A percentile compares a stretch with the other conserved stretches of the same genome.
Conservation (phyloP, 225 moss, liverwort and hornwort species). For the Bryoerythrophyllum caledonicum region DNA sequence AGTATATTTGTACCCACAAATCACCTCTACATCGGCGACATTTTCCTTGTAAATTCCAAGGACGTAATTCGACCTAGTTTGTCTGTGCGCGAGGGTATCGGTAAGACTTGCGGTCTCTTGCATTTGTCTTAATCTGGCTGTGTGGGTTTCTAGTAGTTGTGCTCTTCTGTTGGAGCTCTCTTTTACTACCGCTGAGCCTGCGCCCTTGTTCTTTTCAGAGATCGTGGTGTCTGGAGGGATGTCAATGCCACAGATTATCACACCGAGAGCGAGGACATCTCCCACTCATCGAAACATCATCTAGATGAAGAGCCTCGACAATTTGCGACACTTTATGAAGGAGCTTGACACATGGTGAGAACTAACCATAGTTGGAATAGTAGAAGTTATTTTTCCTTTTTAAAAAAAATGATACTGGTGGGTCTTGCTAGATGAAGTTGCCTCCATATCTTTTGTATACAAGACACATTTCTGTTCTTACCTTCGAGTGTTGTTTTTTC, state of each 20-base stretch:
- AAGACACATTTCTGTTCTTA: conserved; percentile 36
- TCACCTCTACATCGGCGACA: conserved; percentile 98
- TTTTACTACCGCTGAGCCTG: conserved; percentile 13
- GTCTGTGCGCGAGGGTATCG: conserved; percentile 98
- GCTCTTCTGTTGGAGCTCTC: conserved; percentile 8
- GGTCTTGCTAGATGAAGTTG: conserved; percentile 30
- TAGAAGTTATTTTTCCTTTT: background rate
- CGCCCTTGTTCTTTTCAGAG: conserved; percentile 46
- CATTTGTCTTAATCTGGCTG: background rate
- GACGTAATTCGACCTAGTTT: conserved; percentile 96
- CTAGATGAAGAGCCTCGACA: conserved; percentile 23
- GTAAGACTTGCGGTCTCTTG: conserved; percentile 41
- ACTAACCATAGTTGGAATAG: conserved; percentile 36
- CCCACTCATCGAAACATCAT: conserved; percentile 48
- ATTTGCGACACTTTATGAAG: conserved; percentile 14
- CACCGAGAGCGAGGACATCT: conserved; percentile 55
- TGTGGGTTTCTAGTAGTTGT: background rate
- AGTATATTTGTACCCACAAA: conserved; percentile 99
- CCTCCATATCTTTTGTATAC: conserved; percentile 46
- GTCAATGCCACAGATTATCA: conserved; percentile 96
- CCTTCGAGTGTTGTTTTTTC: conserved; percentile 30
- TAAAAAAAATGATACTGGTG: conserved; percentile 28
- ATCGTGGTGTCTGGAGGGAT: conserved; percentile 97
- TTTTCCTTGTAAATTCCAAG: conserved; percentile 87
- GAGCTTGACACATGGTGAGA: conserved; percentile 36